A percentile compares a stretch with the other conserved stretches of the same genome.
These are phyloP conservation scores for Pseudofabraea citricarpa DNA, from an alignment of 2,329 filamentous ascomycete species.

Conservation along the genomic window DNA sequence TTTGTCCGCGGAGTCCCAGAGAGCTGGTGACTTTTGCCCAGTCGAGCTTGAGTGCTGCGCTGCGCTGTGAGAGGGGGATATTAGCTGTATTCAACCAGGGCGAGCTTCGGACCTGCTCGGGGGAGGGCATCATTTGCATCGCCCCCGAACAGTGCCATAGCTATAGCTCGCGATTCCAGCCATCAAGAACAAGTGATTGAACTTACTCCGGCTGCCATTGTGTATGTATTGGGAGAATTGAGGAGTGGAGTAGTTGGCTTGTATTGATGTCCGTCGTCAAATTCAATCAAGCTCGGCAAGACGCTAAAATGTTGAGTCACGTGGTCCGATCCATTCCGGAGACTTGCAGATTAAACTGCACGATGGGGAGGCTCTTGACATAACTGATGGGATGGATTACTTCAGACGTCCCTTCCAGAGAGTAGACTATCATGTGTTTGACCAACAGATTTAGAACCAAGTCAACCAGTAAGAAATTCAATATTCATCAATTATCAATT, in stretches of 20 bases:
- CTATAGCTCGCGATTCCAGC: too few relatives aligned
- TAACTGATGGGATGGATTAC: too few relatives aligned
- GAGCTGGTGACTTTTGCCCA: conserved; percentile 93
- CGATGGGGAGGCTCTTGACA: too few relatives aligned
- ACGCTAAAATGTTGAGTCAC: conserved; percentile 12
- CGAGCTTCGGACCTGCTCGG: conserved; percentile 14
- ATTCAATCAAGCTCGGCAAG: conserved; percentile 6
- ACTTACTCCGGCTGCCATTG: conserved; percentile 66
- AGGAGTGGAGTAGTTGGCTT: conserved; percentile 45
- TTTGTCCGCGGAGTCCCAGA: conserved; percentile 94
- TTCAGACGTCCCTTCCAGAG: too few relatives aligned
- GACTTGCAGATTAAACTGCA: background rate
- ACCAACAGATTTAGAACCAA: too few relatives aligned
- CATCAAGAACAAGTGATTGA: too few relatives aligned
- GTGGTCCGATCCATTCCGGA: conserved; percentile 8
- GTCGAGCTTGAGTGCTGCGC: conserved; percentile 98
- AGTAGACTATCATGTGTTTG: too few relatives aligned
- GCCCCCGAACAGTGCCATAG: background rate
- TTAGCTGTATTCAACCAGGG: conserved; percentile 19
- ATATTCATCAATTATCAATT: too few relatives aligned
- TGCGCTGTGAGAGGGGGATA: conserved; percentile 59
- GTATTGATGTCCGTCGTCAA: conserved; percentile 22
- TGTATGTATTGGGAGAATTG: conserved; percentile 45
- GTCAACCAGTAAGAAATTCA: too few relatives aligned
- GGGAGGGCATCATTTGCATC: background rate